Percentiles rank a stretch among this genome's conserved stretches.
These are phyloP conservation scores for Calocera viscosa DNA, from an alignment of 768 basidiomycete genomes.

Conservation along the genomic window DNA sequence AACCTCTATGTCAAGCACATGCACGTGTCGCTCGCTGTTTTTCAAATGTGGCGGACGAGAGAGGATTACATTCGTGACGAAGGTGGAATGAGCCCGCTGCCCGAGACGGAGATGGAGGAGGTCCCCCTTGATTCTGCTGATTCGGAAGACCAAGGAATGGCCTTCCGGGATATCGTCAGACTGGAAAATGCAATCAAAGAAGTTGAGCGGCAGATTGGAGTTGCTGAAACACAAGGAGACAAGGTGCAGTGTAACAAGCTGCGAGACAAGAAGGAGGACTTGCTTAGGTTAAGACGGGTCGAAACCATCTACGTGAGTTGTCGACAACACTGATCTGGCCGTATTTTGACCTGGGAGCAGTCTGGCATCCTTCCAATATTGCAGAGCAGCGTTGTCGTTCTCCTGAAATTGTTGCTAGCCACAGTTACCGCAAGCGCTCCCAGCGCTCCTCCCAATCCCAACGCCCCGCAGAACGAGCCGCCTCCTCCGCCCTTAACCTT, in stretches of 20 bases:
- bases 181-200: constrained; percentile 44
- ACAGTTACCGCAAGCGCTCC: constrained; percentile 75
- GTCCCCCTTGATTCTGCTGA: constrained; percentile 8
- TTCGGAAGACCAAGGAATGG: constrained; percentile 12
- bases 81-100: constrained; percentile 75
- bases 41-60: constrained; percentile 90
- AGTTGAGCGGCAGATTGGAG: constrained; percentile 32
- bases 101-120: constrained; percentile 27
- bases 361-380: constrained; percentile 70
- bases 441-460: constrained; percentile 49
- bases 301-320: constrained; percentile 81
- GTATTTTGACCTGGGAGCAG: constrained; percentile 32
- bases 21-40: constrained; percentile 74
- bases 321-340: not conserved
- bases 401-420: constrained; percentile 83
- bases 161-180: constrained; percentile 57
- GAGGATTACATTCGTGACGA: constrained; percentile 93
- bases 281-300: constrained; percentile 76
- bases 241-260: constrained; percentile 44
- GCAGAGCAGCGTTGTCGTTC: constrained; percentile 81
- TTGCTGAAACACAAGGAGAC: constrained; percentile 14
- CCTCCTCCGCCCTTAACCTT: constrained; percentile 54
- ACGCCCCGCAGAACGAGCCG: constrained; percentile 26
- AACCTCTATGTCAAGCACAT: constrained; percentile 78
- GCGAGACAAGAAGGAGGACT: constrained; percentile 59